Base-by-base conservation (phyloP, 2,329 filamentous ascomycete species). In the Periconia macrospinosa region DNA sequence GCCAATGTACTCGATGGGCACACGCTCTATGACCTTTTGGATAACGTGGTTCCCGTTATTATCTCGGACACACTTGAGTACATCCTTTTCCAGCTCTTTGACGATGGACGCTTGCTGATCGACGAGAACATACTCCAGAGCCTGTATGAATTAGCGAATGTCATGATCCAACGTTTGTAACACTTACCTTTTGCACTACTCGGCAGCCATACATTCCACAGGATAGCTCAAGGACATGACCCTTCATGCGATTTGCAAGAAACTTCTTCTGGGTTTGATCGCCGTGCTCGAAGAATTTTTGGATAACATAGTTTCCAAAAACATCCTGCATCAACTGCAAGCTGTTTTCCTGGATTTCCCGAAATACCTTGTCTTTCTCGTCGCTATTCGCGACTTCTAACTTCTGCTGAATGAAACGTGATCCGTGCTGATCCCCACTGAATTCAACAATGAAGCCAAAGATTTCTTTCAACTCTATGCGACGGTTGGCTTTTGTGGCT, bases 251-350 rank as follows among this genome's bases (percentile, higher is more conserved):
- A 58, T 86, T 86, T 1, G 91, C 92, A 41, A 99, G 76, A 2
- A 89, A 82, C 73, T 88, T 92, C 79, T 99, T 99, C 77, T 99
- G 94, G 0, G 87, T 83, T 74, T 96, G 92, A 62, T 91, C 95
- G 40, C 94, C 93, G 71, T 97, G 91, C 71, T 97, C 93, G 58
- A 97, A 97, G 70, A 97, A 87, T 72, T 97, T 97, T 69, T 99
- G 94, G 40, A 97, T 92, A 35, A 99, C 94, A 69, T 97, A 99
- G 73, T 99, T 99, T 50, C 94, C 94, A 69, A 97, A 99, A 0
- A 97, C 88, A 71, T 97, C 94, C 44, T 88, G 93, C 91, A 96
- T 97, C 45, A 99, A 79, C 67, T 93, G 91, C 30, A 96, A 75
- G 1, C 89, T 86, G 61, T 99, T 94, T 1, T 86, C 84, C 63